These are phyloP conservation scores for Clarireedia homoeocarpa DNA, from an alignment of 2,329 filamentous ascomycete species.

Conservation along the genomic window DNA sequence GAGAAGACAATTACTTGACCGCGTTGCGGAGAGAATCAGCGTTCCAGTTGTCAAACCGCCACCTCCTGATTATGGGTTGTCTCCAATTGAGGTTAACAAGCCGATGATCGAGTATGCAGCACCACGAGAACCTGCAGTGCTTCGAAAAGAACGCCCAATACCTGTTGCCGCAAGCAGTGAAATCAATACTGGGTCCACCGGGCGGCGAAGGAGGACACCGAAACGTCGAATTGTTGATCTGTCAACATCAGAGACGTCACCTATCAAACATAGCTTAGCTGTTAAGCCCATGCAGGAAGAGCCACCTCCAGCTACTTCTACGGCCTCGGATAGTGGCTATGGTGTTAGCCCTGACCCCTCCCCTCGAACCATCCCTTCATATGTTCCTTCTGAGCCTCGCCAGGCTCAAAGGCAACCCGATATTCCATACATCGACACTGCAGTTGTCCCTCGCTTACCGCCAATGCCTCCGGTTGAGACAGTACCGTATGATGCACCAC, in stretches of 20 bases:
- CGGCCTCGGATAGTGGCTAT: slow-evolving; percentile 23
- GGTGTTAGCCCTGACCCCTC: slow-evolving; percentile 27
- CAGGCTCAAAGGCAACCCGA: slow-evolving; percentile 21
- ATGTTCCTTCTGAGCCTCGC: slow-evolving; percentile 24
- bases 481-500: slow-evolving; percentile 18
- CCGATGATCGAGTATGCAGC: slow-evolving; percentile 50
- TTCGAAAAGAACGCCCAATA: slow-evolving; percentile 50
- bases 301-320: slow-evolving; percentile 7
- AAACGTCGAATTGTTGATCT: slow-evolving; percentile 60
- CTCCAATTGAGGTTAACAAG: slow-evolving; percentile 60
- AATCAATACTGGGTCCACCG: slow-evolving; percentile 44
- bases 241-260: slow-evolving; percentile 38
- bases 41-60: slow-evolving; percentile 71
- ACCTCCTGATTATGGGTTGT: slow-evolving; percentile 48
- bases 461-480: slow-evolving; percentile 25
- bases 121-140: slow-evolving; percentile 40
- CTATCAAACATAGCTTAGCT: slow-evolving; percentile 15
- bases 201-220: slow-evolving; percentile 51
- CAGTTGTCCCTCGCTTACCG: slow-evolving; percentile 22
- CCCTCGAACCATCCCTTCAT: slow-evolving; percentile 24
- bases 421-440: slow-evolving; percentile 24
- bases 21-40: slow-evolving; percentile 65
- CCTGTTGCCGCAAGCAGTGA: slow-evolving; percentile 50
- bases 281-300: slow-evolving; percentile 22
- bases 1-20: slow-evolving; percentile 74